Percentiles rank a stretch among this genome's conserved stretches.
Conservation (phyloP, 495 filamentous ascomycete species). For the Podospora pseudoanserina region DNA sequence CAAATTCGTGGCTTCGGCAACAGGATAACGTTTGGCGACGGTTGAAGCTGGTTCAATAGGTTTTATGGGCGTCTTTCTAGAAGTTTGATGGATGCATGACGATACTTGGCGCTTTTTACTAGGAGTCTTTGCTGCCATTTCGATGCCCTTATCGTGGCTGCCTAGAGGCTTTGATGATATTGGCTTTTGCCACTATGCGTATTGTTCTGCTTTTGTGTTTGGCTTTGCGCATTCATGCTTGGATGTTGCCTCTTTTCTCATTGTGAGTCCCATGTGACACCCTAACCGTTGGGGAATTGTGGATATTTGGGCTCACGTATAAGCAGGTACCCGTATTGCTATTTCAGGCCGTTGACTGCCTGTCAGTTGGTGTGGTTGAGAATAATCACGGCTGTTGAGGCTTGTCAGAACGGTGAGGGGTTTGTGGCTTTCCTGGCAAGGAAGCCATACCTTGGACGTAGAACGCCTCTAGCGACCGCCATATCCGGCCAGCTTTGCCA, state of each 20-base stretch:
- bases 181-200: background rate
- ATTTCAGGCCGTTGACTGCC: background rate
- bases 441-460: too few relatives aligned
- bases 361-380: background rate
- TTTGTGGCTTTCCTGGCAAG: too few relatives aligned
- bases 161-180: background rate
- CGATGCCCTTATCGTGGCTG: background rate
- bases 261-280: background rate
- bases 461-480: too few relatives aligned
- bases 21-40: too few relatives aligned
- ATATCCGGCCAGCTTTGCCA: too few relatives aligned
- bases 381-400: too few relatives aligned
- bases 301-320: background rate
- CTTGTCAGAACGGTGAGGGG: too few relatives aligned
- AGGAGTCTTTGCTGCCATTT: background rate
- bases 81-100: too few relatives aligned
- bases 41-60: too few relatives aligned
- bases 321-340: background rate
- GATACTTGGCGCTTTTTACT: background rate
- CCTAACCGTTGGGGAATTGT: background rate
- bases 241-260: background rate
- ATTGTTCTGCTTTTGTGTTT: background rate
- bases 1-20: too few relatives aligned
- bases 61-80: too few relatives aligned
- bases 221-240: background rate